Base-by-base conservation (phyloP, 306 rosid genomes). In the Dryas drummondii region DNA sequence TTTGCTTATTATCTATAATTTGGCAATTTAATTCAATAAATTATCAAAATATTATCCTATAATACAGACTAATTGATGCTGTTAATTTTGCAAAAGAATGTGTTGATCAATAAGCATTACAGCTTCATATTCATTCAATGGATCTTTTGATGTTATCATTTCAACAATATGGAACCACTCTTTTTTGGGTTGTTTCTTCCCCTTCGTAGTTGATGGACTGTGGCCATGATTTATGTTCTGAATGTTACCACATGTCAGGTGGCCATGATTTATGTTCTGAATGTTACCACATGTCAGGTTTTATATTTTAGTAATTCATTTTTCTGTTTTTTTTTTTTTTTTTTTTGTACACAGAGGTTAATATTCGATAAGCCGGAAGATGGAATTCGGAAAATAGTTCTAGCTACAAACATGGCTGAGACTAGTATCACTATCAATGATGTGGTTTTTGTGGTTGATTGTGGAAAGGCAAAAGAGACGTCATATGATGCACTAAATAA, bases 381-480 rank as follows among this genome's bases (percentile, higher is more conserved):
- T 68, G 88, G 85, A 77, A 68, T 87, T 57, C 73, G 88, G 65
- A 87, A 87, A 84, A 84, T 87, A 48, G 91, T 87, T 56, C 91
- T 87, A 65, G 91, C 91, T 49, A 87, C 91, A 55, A 84, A 87
- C 78, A 87, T 87, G 88, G 91, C 91, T 50, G 91, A 87, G 83
- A 84, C 91, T 59, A 87, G 91, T 72, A 87, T 87, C 79, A 87
- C 91, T 44, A 87, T 87, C 75, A 87, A 84, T 68, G 91, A 87
- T 66, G 88, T 87, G 2, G 91, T 84, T 64, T 87, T 84, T 82
- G 91, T 87, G 44, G 82, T 87, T 72, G 91, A 87, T 78, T 87
- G 91, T 53, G 91, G 91, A 68, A 87, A 87, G 76, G 91, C 91
- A 3, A 87, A 87, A 65, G 91, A 87, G 72, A 87, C 88, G 63